Evolutionary conservation across 1,284 basidiomycete species (phyloP).

Genomic region (Heterobasidion annosum): DNA sequence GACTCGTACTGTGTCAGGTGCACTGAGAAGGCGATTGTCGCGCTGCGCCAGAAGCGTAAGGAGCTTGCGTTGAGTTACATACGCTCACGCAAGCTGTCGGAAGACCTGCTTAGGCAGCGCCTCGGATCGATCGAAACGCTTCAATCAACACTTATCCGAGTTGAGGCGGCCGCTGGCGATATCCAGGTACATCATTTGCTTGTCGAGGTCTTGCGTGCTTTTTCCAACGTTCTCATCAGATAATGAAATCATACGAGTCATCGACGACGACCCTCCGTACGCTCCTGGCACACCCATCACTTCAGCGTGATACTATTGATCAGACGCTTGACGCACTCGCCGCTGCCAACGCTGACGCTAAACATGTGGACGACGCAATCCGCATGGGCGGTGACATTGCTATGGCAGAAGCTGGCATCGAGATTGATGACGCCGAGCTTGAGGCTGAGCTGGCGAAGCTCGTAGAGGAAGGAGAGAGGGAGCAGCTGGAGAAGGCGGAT

Average conservation of each 20-base stretch:
- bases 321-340: conserved; percentile 82
- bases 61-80: conserved; percentile 68
- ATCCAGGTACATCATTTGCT: conserved; percentile 56
- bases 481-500: conserved; percentile 18
- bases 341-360: conserved; percentile 72
- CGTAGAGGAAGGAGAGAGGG: conserved; percentile 36
- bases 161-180: conserved; percentile 85
- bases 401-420: conserved; percentile 36
- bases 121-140: conserved; percentile 68
- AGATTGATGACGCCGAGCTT: conserved; percentile 53
- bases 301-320: conserved; percentile 74
- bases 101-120: conserved; percentile 72
- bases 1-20: conserved; percentile 32
- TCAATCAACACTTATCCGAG: conserved; percentile 66
- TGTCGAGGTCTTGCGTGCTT: not conserved
- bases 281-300: conserved; percentile 72
- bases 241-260: conserved; percentile 79
- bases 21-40: conserved; percentile 53
- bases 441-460: conserved; percentile 50
- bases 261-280: conserved; percentile 70
- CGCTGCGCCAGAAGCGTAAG: conserved; percentile 66
- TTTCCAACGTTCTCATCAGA: conserved; percentile 31
- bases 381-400: conserved; percentile 54
- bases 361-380: conserved; percentile 78
- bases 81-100: conserved; percentile 71